Evolutionary conservation across 228 moss, liverwort and hornwort genomes (phyloP).

Genomic region (Sphagnum fallax): DNA sequence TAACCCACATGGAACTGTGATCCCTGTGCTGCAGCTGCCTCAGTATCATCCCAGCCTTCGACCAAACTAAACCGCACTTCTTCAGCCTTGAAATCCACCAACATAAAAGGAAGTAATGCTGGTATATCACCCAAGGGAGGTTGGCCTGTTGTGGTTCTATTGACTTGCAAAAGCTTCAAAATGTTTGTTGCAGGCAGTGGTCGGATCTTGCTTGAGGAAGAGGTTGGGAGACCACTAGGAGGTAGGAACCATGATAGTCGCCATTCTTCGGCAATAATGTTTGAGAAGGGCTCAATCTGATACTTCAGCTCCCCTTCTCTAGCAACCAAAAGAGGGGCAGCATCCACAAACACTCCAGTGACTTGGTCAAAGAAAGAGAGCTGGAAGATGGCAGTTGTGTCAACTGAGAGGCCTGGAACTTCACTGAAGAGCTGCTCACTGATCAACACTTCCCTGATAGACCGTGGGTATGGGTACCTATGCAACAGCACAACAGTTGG

Average conservation of each 20-base stretch:
- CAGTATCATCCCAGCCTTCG: constrained; percentile 11
- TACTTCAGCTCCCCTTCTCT: constrained; percentile 12
- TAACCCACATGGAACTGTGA: constrained; percentile 7
- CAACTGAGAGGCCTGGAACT: constrained; percentile 9
- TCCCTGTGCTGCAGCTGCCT: constrained; percentile 11
- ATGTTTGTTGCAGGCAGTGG: constrained; percentile 4
- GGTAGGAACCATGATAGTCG: constrained; percentile 14
- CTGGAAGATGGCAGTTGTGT: constrained; percentile 12
- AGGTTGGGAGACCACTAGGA: constrained; percentile 8
- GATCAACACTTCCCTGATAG: constrained; percentile 7
- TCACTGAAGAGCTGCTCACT: constrained; percentile 11
- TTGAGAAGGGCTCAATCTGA: constrained; percentile 10
- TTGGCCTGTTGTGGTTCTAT: constrained; percentile 4
- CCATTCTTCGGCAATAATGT: constrained; percentile 13
- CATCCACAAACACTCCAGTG: constrained; percentile 11
- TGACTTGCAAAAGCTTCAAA: constrained; percentile 11
- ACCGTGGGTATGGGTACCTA: constrained; percentile 12
- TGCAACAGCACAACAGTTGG: background rate
- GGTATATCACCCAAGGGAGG: constrained; percentile 7
- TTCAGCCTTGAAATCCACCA: constrained; percentile 11
- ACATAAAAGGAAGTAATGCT: constrained; percentile 11
- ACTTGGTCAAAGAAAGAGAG: constrained; percentile 10
- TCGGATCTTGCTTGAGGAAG: background rate
- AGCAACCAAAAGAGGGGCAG: constrained; percentile 14
- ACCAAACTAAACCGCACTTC: constrained; percentile 4